Conservation (phyloP, 345 rosid species). For the Camelina sativa region DNA sequence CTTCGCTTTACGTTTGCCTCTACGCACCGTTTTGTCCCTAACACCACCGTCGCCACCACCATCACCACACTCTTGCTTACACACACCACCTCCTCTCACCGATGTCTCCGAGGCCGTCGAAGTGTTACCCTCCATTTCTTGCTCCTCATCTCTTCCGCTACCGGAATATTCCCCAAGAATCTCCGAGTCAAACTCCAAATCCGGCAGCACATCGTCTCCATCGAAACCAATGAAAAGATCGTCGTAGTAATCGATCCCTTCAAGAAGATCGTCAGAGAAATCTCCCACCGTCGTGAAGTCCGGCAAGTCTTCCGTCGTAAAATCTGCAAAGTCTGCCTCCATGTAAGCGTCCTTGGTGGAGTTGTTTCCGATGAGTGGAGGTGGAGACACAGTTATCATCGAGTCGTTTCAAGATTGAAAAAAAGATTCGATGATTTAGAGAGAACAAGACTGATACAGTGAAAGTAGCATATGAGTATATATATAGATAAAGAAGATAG, state of each 20-base stretch:
- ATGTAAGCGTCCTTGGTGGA: constrained; percentile 43
- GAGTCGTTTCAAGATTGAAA: constrained; percentile 29
- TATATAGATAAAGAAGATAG: background rate
- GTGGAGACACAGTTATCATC: constrained; percentile 79
- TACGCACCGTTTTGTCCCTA: constrained; percentile 44
- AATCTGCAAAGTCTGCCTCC: constrained; percentile 54
- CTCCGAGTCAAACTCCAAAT: constrained; percentile 76
- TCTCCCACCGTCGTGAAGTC: constrained; percentile 51
- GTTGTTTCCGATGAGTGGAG: constrained; percentile 54
- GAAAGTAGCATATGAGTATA: constrained; percentile 6
- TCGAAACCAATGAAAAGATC: constrained; percentile 70
- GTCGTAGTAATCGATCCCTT: constrained; percentile 76
- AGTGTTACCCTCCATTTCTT: constrained; percentile 52
- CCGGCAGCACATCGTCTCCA: constrained; percentile 64
- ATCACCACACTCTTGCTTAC: constrained; percentile 54
- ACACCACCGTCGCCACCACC: constrained; percentile 45
- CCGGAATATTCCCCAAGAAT: constrained; percentile 65
- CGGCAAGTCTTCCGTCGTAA: constrained; percentile 51
- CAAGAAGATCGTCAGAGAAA: constrained; percentile 47
- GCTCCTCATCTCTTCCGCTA: constrained; percentile 63
- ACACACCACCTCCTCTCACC: constrained; percentile 35
- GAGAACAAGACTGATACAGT: constrained; percentile 38
- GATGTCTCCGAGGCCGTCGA: constrained; percentile 49
- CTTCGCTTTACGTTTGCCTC: constrained; percentile 48
- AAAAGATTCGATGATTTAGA: constrained; percentile 12